A percentile compares a stretch with the other conserved stretches of the same genome.
Evolutionary conservation across 768 basidiomycete genomes (phyloP).

Genomic region (Phaeotremella skinneri): DNA sequence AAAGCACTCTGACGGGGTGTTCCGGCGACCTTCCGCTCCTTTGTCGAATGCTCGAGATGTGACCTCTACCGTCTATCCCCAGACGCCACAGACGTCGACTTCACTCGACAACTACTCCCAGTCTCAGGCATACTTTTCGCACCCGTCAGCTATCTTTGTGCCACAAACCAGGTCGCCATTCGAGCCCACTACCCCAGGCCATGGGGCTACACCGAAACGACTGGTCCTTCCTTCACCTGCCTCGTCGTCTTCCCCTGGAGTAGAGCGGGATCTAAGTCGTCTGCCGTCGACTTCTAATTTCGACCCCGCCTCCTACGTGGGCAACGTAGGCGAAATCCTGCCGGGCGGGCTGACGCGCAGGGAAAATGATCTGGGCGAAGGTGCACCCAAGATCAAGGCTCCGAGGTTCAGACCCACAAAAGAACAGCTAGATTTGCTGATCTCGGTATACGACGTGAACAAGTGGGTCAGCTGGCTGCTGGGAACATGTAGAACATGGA

Average conservation of each 20-base stretch:
- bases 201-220: neutral
- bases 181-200: no score
- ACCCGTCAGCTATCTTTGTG: no score
- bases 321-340: no score
- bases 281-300: no score
- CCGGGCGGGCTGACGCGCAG: no score
- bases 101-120: neutral
- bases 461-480: constrained; percentile 24
- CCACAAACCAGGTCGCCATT: no score
- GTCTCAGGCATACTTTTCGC: neutral
- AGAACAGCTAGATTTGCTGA: constrained; percentile 40
- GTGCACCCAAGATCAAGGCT: constrained; percentile 18
- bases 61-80: neutral
- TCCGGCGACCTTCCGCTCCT: neutral
- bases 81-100: neutral
- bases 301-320: no score
- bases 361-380: neutral
- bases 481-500: neutral
- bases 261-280: no score
- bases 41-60: neutral
- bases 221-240: neutral
- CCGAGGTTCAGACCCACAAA: constrained; percentile 43
- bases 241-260: neutral
- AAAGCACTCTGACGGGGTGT: neutral
- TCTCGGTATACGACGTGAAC: constrained; percentile 38